These are phyloP conservation scores for Xylaria flabelliformis DNA, from an alignment of 495 filamentous ascomycete species.

Conservation along the genomic window DNA sequence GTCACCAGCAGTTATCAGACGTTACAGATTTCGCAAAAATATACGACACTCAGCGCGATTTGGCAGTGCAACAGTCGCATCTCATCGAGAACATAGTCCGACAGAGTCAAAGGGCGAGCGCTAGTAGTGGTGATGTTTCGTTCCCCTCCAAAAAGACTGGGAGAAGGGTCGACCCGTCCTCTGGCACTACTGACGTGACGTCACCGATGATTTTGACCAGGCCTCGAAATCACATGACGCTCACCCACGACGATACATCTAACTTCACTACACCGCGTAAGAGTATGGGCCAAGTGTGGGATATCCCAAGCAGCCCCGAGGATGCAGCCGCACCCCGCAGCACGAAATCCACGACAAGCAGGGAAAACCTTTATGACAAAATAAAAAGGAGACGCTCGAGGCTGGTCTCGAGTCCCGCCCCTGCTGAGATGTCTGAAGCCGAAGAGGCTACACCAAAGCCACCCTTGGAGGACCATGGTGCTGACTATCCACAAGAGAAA, in stretches of 20 bases:
- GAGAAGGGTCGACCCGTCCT: slow-evolving; percentile 33
- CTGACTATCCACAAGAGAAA: background rate
- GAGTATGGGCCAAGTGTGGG: slow-evolving; percentile 35
- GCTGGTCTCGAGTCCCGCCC: slow-evolving; percentile 13
- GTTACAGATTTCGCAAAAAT: slow-evolving; percentile 37
- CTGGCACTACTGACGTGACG: slow-evolving; percentile 38
- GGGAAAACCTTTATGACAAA: slow-evolving; percentile 31
- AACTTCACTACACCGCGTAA: slow-evolving; percentile 36
- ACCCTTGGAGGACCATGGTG: background rate
- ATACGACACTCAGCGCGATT: slow-evolving; percentile 35
- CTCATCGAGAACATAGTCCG: slow-evolving; percentile 41
- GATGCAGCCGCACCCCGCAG: background rate
- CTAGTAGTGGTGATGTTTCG: slow-evolving; percentile 36
- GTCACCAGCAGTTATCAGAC: slow-evolving; percentile 27
- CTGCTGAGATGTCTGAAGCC: slow-evolving; percentile 26
- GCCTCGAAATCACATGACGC: slow-evolving; percentile 26
- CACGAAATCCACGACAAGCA: slow-evolving; percentile 22
- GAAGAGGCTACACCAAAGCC: slow-evolving; percentile 13
- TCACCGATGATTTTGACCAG: slow-evolving; percentile 30
- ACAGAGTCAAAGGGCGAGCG: slow-evolving; percentile 39
- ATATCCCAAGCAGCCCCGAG: slow-evolving; percentile 40
- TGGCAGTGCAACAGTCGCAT: slow-evolving; percentile 33
- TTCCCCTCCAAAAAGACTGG: slow-evolving; percentile 32
- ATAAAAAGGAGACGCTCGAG: slow-evolving; percentile 27
- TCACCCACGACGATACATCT: slow-evolving; percentile 31